Conservation (phyloP, 805 yeast species). For the Yamadazyma paraphyllophila region DNA sequence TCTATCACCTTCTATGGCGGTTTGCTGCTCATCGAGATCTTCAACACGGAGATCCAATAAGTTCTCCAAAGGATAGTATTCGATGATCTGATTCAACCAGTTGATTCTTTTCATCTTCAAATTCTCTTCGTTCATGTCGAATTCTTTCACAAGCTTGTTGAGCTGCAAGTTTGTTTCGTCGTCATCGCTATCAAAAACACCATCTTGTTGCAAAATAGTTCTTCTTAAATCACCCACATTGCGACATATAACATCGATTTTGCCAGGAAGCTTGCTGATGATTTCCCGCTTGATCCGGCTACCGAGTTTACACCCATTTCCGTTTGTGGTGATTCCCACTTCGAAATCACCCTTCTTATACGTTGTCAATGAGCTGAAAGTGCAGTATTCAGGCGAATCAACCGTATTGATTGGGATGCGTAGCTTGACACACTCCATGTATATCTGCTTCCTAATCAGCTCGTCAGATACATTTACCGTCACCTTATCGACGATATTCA, state of each 20-base stretch:
- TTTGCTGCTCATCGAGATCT: constrained; percentile 41
- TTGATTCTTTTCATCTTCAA: constrained; percentile 61
- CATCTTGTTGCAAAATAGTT: constrained; percentile 53
- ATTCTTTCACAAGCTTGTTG: constrained; percentile 62
- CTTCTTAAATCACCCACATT: constrained; percentile 67
- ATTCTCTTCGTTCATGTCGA: constrained; percentile 50
- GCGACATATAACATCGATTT: constrained; percentile 66
- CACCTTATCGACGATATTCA: constrained; percentile 68
- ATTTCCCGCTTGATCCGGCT: constrained; percentile 75
- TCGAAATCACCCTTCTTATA: constrained; percentile 71
- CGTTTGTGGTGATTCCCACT: constrained; percentile 79
- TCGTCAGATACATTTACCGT: constrained; percentile 53
- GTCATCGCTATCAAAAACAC: constrained; percentile 58
- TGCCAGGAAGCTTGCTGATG: constrained; percentile 59
- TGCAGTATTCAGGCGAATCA: constrained; percentile 68
- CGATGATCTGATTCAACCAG: constrained; percentile 88
- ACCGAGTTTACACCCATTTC: constrained; percentile 87
- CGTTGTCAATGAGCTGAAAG: constrained; percentile 75
- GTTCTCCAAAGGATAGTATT: constrained; percentile 75
- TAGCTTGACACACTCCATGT: constrained; percentile 48
- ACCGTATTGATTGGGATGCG: constrained; percentile 83
- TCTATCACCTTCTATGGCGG: neutral
- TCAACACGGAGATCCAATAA: constrained; percentile 59
- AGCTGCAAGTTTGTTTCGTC: constrained; percentile 64
- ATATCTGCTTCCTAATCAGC: constrained; percentile 41